A percentile compares a stretch with the other conserved stretches of the same genome.
Conservation (phyloP, 2,329 filamentous ascomycete species). For the Diatrype stigma region DNA sequence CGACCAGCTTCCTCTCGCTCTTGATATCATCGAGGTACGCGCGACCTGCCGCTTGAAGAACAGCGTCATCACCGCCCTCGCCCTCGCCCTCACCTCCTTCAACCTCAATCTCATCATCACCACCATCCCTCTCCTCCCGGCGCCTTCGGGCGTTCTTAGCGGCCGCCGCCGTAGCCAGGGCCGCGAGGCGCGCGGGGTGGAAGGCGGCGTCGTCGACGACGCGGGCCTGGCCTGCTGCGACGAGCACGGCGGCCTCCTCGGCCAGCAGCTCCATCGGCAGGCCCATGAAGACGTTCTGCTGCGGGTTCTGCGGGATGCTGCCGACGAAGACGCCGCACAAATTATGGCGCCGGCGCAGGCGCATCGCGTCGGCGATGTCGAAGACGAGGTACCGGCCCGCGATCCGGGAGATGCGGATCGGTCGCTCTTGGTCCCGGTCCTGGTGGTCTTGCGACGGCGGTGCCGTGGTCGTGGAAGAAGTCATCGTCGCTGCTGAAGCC, state of each 20-base stretch:
- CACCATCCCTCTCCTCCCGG: slow-evolving; percentile 11
- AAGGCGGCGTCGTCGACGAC: slow-evolving; percentile 73
- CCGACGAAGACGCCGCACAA: slow-evolving; percentile 85
- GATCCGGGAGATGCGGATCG: slow-evolving; percentile 76
- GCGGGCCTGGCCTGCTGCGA: slow-evolving; percentile 71
- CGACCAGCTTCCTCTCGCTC: slow-evolving; percentile 13
- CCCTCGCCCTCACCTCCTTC: background rate
- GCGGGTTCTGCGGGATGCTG: slow-evolving; percentile 84
- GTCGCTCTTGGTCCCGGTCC: slow-evolving; percentile 5
- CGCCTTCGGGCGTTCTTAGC: background rate
- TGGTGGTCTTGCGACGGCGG: slow-evolving; percentile 8
- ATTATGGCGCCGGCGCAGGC: slow-evolving; percentile 73
- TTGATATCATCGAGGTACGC: slow-evolving; percentile 12
- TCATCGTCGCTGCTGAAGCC: background rate
- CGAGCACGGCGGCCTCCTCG: slow-evolving; percentile 80
- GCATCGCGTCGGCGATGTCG: slow-evolving; percentile 74
- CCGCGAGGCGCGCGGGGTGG: slow-evolving; percentile 62
- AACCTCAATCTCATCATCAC: too few relatives aligned
- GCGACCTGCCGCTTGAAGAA: slow-evolving; percentile 16
- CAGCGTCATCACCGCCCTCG: slow-evolving; percentile 33
- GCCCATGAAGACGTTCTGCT: slow-evolving; percentile 91
- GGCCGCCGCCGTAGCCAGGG: slow-evolving; percentile 53
- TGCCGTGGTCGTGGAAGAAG: slow-evolving; percentile 1
- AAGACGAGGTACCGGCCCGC: slow-evolving; percentile 84
- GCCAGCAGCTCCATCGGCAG: slow-evolving; percentile 85